A percentile compares a stretch with the other conserved stretches of the same genome.
These are phyloP conservation scores for Coprinopsis strossmayeri DNA, from an alignment of 768 basidiomycete genomes.

Conservation along the genomic window DNA sequence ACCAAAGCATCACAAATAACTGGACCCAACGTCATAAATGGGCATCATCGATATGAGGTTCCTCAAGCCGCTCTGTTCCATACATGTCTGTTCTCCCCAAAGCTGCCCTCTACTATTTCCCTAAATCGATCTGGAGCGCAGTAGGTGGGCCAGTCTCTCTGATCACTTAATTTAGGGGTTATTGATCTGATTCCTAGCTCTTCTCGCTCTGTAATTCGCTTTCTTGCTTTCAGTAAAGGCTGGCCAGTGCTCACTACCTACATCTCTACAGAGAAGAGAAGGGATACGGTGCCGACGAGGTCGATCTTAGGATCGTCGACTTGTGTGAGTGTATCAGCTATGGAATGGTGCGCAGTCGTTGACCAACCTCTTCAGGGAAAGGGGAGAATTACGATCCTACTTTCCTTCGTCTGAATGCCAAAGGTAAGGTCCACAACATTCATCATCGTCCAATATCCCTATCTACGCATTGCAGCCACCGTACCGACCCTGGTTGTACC, in stretches of 20 bases:
- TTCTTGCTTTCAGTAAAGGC: background rate
- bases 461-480: slow-evolving; percentile 40
- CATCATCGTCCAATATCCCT: background rate
- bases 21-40: background rate
- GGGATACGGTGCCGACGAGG: slow-evolving; percentile 74
- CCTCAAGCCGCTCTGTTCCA: background rate
- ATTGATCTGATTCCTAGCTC: slow-evolving; percentile 34
- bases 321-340: slow-evolving; percentile 26
- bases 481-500: slow-evolving; percentile 86
- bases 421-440: slow-evolving; percentile 37
- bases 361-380: slow-evolving; percentile 31
- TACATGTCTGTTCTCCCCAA: slow-evolving; percentile 44
- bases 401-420: slow-evolving; percentile 72
- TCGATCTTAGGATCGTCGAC: slow-evolving; percentile 65
- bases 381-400: slow-evolving; percentile 76
- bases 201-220: slow-evolving; percentile 44
- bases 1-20: slow-evolving; percentile 8
- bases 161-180: too few species aligned
- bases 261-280: slow-evolving; percentile 55
- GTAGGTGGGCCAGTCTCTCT: slow-evolving; percentile 37
- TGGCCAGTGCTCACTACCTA: slow-evolving; percentile 7
- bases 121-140: slow-evolving; percentile 56
- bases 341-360: background rate
- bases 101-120: slow-evolving; percentile 73
- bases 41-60: slow-evolving; percentile 1